Base-by-base conservation (phyloP, 768 basidiomycete genomes). In the Hebeloma cylindrosporum region DNA sequence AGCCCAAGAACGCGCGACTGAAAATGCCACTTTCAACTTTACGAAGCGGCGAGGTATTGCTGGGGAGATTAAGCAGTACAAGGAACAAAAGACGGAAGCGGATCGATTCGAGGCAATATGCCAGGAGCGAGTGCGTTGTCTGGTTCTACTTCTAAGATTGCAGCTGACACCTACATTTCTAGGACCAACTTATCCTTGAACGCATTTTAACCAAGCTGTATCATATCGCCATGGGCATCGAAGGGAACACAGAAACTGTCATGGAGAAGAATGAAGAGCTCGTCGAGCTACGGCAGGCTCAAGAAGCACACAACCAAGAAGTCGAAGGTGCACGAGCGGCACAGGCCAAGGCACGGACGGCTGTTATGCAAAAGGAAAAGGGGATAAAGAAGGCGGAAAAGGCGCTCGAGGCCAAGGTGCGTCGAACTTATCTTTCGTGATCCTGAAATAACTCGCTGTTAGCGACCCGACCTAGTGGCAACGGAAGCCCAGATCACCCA, bases 1-100 rank as follows among this genome's bases (percentile, higher is more conserved):
- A 26, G 86, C 78, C 0, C 90, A 93, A 59, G 90, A 94, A 7
- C 80, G 85, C 37, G 93, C 94, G 4, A 94, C 93, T 0, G 96
- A 97, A 57, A 88, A 89, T 45, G 92, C 93, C 2, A 95, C 93
- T 0, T 85, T 88, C 69, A 96, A 95, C 63, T 97, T 94, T 61
- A 88, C 86, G 4, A 97, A 95, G 62, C 81, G 95, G 34, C 78
- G 94, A 41, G 92, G 93, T 7, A 93, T 98, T 50, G 79, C 92
- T 0, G 89, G 89, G 6, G 96, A 99, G 64, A 93, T 96, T 53
- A 93, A 90, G 64, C 93, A 95, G 59, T 98, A 94, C 68, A 93
- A 92, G 69, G 93, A 97, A 61, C 96, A 98, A 68, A 93, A 94
- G 65, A 80, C 79, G 4, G 95, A 98, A 61, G 92, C 93, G 3